These are phyloP conservation scores for Aspergillus hancockii DNA, from an alignment of 495 filamentous ascomycete species.

Conservation along the genomic window DNA sequence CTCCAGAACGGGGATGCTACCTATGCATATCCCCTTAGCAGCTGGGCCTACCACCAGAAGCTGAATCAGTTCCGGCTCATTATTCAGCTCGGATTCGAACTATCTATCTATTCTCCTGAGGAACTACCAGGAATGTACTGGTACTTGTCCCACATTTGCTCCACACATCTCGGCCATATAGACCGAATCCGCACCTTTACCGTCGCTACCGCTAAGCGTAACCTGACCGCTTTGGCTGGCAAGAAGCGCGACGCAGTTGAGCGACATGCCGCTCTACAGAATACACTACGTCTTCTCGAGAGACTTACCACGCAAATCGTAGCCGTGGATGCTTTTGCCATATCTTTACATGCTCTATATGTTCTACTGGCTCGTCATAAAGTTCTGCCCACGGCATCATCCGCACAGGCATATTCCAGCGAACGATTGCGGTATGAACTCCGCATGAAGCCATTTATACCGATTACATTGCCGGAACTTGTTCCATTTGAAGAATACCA, in stretches of 20 bases:
- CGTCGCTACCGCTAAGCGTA: constrained; percentile 35
- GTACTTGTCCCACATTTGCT: constrained; percentile 59
- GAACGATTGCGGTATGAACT: constrained; percentile 77
- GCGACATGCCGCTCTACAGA: constrained; percentile 44
- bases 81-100: constrained; percentile 93
- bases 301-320: constrained; percentile 65
- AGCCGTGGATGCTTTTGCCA: constrained; percentile 69
- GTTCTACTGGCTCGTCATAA: constrained; percentile 61
- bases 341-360: constrained; percentile 67
- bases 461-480: constrained; percentile 69
- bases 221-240: constrained; percentile 26
- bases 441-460: constrained; percentile 85
- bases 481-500: constrained; percentile 64
- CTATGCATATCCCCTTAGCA: constrained; percentile 73
- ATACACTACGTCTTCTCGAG: constrained; percentile 59
- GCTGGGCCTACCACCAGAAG: constrained; percentile 89
- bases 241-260: constrained; percentile 34
- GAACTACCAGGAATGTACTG: constrained; percentile 91
- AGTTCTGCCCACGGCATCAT: constrained; percentile 53
- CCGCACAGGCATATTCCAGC: constrained; percentile 67
- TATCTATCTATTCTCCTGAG: constrained; percentile 83
- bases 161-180: constrained; percentile 55
- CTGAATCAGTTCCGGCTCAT: constrained; percentile 83
- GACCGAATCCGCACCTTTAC: constrained; percentile 70
- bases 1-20: constrained; percentile 45